Percentiles rank a stretch among this genome's conserved stretches.
Evolutionary conservation across 2,329 filamentous ascomycete species (phyloP).

Genomic region (Alternaria triticina): DNA sequence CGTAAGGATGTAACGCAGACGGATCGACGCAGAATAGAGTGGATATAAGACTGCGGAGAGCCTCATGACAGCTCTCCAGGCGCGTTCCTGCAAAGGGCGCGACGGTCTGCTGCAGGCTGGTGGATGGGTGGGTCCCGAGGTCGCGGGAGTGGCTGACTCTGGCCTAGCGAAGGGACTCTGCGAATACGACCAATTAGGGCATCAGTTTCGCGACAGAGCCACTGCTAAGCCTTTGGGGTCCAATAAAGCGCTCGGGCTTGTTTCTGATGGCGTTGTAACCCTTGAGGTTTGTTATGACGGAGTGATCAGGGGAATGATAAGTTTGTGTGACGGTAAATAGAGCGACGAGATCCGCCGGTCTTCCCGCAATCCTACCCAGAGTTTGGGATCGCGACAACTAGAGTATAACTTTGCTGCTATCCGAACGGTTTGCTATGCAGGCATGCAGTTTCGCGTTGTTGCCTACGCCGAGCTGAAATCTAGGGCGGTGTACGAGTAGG

Average conservation of each 20-base stretch:
- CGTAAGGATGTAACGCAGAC: slow-evolving; percentile 1
- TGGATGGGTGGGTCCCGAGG: slow-evolving; percentile 27
- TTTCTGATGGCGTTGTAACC: slow-evolving; percentile 3
- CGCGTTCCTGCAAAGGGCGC: slow-evolving; percentile 14
- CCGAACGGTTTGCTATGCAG: not conserved
- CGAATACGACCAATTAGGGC: slow-evolving; percentile 5
- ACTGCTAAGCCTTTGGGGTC: slow-evolving; percentile 23
- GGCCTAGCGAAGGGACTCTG: slow-evolving; percentile 3
- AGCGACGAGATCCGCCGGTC: slow-evolving; percentile 39
- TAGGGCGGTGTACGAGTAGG: slow-evolving; percentile 1
- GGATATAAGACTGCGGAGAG: slow-evolving; percentile 35
- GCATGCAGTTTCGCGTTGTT: not conserved
- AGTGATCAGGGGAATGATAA: slow-evolving; percentile 7
- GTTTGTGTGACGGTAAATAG: slow-evolving; percentile 15
- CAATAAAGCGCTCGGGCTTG: slow-evolving; percentile 6
- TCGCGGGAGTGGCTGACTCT: slow-evolving; percentile 39
- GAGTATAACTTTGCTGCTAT: not conserved
- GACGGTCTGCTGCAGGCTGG: slow-evolving; percentile 11
- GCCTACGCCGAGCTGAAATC: not conserved
- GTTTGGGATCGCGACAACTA: slow-evolving; percentile 1
- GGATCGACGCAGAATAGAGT: slow-evolving; percentile 24
- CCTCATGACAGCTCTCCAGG: slow-evolving; percentile 32
- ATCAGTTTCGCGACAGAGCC: not conserved
- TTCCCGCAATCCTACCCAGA: slow-evolving; percentile 7
- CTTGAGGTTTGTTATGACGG: not conserved